phyloP scores from a whole-genome alignment of 1,284 basidiomycete species.

The Sanghuangporus baumii region DNA sequence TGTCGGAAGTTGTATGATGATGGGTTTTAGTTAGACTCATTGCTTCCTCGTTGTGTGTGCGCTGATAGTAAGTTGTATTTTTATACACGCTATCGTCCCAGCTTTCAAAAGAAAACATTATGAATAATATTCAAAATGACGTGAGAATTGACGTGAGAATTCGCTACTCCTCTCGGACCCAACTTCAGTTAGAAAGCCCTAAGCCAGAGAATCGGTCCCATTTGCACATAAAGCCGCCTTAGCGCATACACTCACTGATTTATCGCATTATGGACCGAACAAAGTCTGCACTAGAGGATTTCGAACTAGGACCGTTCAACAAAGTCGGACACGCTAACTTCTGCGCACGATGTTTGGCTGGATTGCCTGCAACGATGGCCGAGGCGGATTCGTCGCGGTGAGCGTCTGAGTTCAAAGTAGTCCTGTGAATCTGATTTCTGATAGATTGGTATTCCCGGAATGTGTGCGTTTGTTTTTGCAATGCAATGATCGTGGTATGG shows the following conservation, averaged over 20 bases:
- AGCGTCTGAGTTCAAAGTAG: background rate
- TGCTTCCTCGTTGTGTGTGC: background rate
- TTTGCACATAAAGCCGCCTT: background rate
- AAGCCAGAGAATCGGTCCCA: too few relatives aligned
- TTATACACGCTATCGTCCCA: background rate
- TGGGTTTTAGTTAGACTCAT: slow-evolving; percentile 44
- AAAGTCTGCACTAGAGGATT: background rate
- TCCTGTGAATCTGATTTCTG: background rate
- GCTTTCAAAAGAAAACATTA: background rate
- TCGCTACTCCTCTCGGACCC: too few relatives aligned
- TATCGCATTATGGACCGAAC: background rate
- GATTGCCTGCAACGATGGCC: slow-evolving; percentile 8
- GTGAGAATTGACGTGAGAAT: background rate
- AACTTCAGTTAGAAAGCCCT: too few relatives aligned
- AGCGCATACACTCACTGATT: background rate
- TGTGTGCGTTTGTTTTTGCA: background rate
- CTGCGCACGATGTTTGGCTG: slow-evolving; percentile 14
- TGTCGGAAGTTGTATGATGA: slow-evolving; percentile 77
- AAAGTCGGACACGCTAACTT: slow-evolving; percentile 15
- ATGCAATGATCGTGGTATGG: background rate
- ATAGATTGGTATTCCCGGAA: background rate
- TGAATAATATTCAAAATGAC: background rate
- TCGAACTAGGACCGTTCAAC: slow-evolving; percentile 11
- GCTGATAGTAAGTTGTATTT: slow-evolving; percentile 1
- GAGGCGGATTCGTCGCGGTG: slow-evolving; percentile 17